Base-by-base conservation (phyloP, 805 yeast genomes). In the Kuraishia ogatae region DNA sequence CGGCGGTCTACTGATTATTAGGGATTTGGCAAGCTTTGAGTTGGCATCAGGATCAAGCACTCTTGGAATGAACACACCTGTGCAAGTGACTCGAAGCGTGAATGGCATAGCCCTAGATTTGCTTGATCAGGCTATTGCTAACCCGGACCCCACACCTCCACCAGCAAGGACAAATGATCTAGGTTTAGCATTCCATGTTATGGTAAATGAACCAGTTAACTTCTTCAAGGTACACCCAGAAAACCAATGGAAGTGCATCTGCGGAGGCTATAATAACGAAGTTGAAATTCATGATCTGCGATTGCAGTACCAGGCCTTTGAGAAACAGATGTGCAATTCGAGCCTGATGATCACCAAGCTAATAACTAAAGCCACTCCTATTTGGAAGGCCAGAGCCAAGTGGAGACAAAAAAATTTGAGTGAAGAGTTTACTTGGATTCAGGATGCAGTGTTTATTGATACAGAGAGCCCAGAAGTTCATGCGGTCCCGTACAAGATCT, bases 401-500 rank as follows among this genome's bases (percentile, higher is more conserved):
- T 47, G 52, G 47, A 54, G 54, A 59, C 21, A 10, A 20, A 46
- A 15, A 50, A 29, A 24, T 50, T 49, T 17, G 21, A 56, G 49
- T 21, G 63, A 61, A 4, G 66, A 64, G 4, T 65, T 66, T 53
- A 57, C 62, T 2, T 66, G 69, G 69, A 56, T 64, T 35, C 63
- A 64, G 28, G 66, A 62, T 22, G 67, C 64, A 4, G 55, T 57
- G 2, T 56, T 61, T 20, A 15, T 64, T 2, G 39, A 49, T 13
- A 39, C 51, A 17, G 26, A 28, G 13, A 19, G 19, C 11, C 26
- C 26, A 6, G 50, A 23, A 8, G 17, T 20, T 23, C 10, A 17
- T n/a, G 35, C 53, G n/a, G 54, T 19, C 15, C 43, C 52, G 15
- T 15, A 47, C 13, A 50, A 53, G 35, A 43, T 56, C 4, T 56